Evolutionary conservation across 352 stramenopile genomes (phyloP).

Genomic region (Blastocystis sp.): DNA sequence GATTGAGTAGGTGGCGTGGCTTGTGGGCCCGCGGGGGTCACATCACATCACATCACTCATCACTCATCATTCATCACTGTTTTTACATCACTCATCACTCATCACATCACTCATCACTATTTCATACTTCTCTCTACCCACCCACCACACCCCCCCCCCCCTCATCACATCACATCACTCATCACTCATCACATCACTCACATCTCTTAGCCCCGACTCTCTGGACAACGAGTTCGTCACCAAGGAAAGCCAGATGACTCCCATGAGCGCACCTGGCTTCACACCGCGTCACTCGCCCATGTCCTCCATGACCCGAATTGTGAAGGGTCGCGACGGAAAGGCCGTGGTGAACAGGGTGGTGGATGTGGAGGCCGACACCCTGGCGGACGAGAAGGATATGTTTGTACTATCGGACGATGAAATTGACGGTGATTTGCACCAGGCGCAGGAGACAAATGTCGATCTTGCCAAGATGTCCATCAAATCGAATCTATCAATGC

Average conservation of each 20-base stretch:
- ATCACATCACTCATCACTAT: too few relatives aligned
- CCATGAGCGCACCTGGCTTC: neutral
- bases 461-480: neutral
- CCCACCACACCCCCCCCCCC: too few relatives aligned
- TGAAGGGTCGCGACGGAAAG: conserved; percentile 56
- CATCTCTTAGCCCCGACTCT: neutral
- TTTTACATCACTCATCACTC: too few relatives aligned
- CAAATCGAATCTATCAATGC: conserved; percentile 30
- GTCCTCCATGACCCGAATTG: conserved; percentile 14
- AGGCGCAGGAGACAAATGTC: neutral
- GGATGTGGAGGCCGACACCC: conserved; percentile 29
- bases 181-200: too few relatives aligned
- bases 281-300: neutral
- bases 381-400: conserved; percentile 55
- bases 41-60: too few relatives aligned
- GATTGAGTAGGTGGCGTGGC: neutral
- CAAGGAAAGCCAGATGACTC: neutral
- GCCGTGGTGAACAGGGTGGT: conserved; percentile 37
- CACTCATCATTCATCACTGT: too few relatives aligned
- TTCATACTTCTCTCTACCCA: too few relatives aligned
- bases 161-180: too few relatives aligned
- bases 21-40: too few relatives aligned
- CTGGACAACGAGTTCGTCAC: neutral
- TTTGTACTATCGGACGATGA: conserved; percentile 59
- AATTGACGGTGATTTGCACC: conserved; percentile 18